Base-by-base conservation (phyloP, 2,329 filamentous ascomycete genomes). In the Paraphaeosphaeria minitans region DNA sequence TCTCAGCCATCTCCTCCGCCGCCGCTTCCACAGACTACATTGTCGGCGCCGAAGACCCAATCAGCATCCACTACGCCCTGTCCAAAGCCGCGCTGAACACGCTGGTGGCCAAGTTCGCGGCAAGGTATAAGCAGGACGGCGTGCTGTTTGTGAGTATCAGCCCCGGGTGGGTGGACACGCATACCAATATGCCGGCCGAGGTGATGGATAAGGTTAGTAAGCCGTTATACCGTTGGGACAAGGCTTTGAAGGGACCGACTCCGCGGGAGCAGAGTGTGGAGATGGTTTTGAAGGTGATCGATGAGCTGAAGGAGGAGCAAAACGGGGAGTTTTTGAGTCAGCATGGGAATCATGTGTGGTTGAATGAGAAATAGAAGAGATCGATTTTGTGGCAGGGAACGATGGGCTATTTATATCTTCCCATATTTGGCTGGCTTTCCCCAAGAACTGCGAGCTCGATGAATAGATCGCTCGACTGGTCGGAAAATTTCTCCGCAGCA, bases 51-150 rank as follows among this genome's bases (percentile, higher is more conserved):
- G 73, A 68, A 0, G 8, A 78, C 2, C 57, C 59, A 2, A 58
- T 62, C 31, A 63, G 50, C 1, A 66, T 75, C 0, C 64, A 73
- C 0, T 82, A 82, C 59, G 62, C 74, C 10, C 66, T 73, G 22
- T 69, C 69, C 31, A 82, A 82, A 60, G 77, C 74, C 0, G 79
- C 73, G 1, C 60, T 79, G 62, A 82, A 81, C 60, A 67, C 80
- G 19, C 57, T 74, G 1, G 68, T 79, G 3, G 76, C 77, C 10
- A 81, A 81, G 65, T 81, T 78, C 59, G 73, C 70, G 2, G 75
- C 69, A 2, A 70, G 78, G 56, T 72, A 62, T 16, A 58, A 65
- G 42, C 53, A 66, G 16, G 62, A 71, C 0, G 69, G 68, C 2
- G 60, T 73, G 3, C 16, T 63, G n/a, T 68, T 73, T 37, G 3